These are phyloP conservation scores for Tubosaeta sp. DNA, from an alignment of 768 basidiomycete species.

Conservation along the genomic window DNA sequence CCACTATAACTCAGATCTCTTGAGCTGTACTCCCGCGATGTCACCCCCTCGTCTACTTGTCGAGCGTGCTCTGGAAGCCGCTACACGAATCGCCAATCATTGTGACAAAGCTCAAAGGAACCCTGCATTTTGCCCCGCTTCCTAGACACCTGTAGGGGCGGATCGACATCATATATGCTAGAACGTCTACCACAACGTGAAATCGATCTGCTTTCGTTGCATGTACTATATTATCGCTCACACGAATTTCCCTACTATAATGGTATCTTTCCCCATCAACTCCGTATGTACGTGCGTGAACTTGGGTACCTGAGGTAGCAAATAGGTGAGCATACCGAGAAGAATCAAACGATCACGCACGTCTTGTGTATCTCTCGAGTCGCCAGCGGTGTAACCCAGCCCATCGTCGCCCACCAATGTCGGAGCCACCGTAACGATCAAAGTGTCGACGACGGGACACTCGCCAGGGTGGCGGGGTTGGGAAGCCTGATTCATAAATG, in stretches of 20 bases:
- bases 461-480: conserved; percentile 4
- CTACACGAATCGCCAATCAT: conserved; percentile 52
- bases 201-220: not conserved
- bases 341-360: conserved; percentile 5
- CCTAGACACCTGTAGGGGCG: conserved; percentile 4
- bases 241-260: conserved; percentile 26
- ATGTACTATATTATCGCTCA: conserved; percentile 8
- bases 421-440: conserved; percentile 87
- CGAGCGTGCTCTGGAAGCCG: conserved; percentile 54
- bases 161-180: conserved; percentile 3
- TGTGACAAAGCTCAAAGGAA: conserved; percentile 62
- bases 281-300: conserved; percentile 27
- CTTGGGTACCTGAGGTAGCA: conserved; percentile 15
- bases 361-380: conserved; percentile 12
- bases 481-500: conserved; percentile 28
- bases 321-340: not conserved
- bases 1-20: conserved; percentile 40
- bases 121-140: conserved; percentile 36
- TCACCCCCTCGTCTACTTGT: conserved; percentile 50
- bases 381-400: conserved; percentile 45
- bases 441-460: conserved; percentile 51
- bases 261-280: conserved; percentile 31
- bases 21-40: conserved; percentile 44
- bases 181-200: not conserved
- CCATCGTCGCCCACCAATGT: conserved; percentile 74